Evolutionary conservation across 257 asterid genomes (phyloP), one percentile per base, ranked within the genome.

Genomic region (Catharanthus roseus): DNA sequence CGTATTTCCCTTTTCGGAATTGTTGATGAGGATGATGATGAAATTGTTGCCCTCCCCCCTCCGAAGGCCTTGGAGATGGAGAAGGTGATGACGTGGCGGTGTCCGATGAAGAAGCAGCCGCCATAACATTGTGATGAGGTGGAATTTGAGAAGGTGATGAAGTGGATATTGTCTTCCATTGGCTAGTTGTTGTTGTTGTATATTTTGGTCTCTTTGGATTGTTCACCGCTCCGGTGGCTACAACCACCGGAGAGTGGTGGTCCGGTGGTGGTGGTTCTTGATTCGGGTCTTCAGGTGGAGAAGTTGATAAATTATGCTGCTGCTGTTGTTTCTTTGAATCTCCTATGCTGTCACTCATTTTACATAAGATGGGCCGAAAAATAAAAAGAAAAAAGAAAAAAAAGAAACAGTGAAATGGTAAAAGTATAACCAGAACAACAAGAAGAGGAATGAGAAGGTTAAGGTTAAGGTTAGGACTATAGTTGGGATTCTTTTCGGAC

Each of bases 1-100:
- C 88, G 69, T 76, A 81, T 36, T 84, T 84, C 2, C 88, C 88
- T 55, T 84, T 84, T 66, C 85, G 70, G 51, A 75, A 74, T 67
- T 80, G 84, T n/a, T 78, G 88, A 13, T 81, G 84, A 44, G 69
- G 53, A 10, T 70, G 78, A 24, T 71, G 72, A 23, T 38, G 42
- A 38, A n/a, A n/a, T n/a, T n/a, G n/a, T n/a, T n/a, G n/a, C 62
- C 63, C 44, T 80, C 78, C 8, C 67, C 3, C 8, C 42, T 38
- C 42, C 42, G 8, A 78, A 33, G 81, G 84, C 45, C 82, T 72
- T 11, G 85, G 83, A 6, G 87, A 81, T 42, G 68, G 82, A 0
- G 85, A 74, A 57, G 85, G 85, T 11, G 85, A 78, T 3, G 85
- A 74, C 15, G 80, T 67, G 1, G 80, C 70, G 1, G 88, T 78